phyloP scores from a whole-genome alignment of 305 asterid species.

The Fraxinus xanthoxyloides region DNA sequence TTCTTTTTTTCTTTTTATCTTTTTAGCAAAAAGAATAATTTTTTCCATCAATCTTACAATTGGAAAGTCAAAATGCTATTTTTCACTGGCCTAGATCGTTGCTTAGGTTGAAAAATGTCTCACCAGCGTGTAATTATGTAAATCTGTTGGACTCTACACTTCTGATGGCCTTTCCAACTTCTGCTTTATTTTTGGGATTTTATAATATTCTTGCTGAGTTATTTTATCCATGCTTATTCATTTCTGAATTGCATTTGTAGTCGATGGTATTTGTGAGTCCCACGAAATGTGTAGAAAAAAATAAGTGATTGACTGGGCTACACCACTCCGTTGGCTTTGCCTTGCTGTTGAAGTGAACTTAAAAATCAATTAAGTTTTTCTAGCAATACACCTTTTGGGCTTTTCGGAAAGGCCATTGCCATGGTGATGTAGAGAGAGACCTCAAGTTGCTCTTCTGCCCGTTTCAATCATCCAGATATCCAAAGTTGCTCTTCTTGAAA shows the following conservation, averaged over 20 bases:
- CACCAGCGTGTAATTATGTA: constrained; percentile 4
- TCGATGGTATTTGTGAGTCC: neutral
- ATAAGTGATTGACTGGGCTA: neutral
- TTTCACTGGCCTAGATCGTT: neutral
- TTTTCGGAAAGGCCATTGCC: neutral
- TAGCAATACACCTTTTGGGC: too few species aligned
- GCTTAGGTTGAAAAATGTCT: neutral
- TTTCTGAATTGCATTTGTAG: neutral
- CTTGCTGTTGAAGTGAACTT: neutral
- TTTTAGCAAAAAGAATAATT: neutral
- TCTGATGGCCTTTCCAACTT: neutral
- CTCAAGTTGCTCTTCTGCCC: neutral
- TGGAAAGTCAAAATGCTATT: neutral
- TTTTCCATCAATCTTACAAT: neutral
- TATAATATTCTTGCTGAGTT: neutral
- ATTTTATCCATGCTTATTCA: neutral
- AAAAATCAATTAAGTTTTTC: too few species aligned
- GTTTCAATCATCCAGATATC: neutral
- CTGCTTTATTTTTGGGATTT: neutral
- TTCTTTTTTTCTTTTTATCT: neutral
- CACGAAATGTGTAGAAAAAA: neutral
- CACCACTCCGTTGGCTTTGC: neutral
- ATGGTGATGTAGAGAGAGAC: neutral
- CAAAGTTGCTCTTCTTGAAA: neutral
- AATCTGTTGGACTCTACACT: constrained; percentile 8